Evolutionary conservation across 2,329 filamentous ascomycete species (phyloP).

Genomic region (Ceratocystis huliohia): DNA sequence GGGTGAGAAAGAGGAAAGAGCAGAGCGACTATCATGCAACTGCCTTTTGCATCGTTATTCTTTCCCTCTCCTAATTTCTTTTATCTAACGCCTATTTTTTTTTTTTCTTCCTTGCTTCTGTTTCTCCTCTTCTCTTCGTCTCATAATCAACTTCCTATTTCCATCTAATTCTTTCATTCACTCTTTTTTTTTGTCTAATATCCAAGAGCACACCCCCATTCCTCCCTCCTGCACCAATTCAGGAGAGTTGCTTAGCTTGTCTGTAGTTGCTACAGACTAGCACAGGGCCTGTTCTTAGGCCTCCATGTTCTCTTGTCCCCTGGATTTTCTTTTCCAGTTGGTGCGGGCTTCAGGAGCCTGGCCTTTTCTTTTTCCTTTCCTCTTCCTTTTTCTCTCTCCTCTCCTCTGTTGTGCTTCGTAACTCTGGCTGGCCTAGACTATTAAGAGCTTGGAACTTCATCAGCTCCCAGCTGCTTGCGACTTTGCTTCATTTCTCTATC

Average conservation of each 20-base stretch:
- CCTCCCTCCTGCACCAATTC: constrained; percentile 6
- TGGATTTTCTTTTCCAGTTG: constrained; percentile 2
- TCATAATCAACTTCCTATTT: not conserved
- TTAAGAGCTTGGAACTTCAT: not conserved
- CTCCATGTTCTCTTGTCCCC: not conserved
- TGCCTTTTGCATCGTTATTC: not conserved
- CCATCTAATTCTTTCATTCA: not conserved
- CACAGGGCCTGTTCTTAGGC: not conserved
- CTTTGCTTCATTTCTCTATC: constrained; percentile 7
- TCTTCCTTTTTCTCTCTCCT: constrained; percentile 8
- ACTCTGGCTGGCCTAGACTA: constrained; percentile 2
- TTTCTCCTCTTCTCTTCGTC: not conserved
- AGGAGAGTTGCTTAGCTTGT: constrained; percentile 5
- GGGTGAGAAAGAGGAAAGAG: constrained; percentile 1
- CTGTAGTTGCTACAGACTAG: not conserved
- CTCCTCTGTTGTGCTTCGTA: not conserved
- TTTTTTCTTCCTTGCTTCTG: not conserved
- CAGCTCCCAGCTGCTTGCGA: not conserved
- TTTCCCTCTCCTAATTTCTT: not conserved
- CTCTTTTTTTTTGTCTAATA: not conserved
- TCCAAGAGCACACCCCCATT: not conserved
- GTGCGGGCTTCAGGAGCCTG: constrained; percentile 11
- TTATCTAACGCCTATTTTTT: not conserved
- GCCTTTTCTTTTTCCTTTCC: constrained; percentile 13
- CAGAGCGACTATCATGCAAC: not conserved